Evolutionary conservation across 2,329 filamentous ascomycete genomes (phyloP).

Genomic region (Pestalotiopsis sp.): DNA sequence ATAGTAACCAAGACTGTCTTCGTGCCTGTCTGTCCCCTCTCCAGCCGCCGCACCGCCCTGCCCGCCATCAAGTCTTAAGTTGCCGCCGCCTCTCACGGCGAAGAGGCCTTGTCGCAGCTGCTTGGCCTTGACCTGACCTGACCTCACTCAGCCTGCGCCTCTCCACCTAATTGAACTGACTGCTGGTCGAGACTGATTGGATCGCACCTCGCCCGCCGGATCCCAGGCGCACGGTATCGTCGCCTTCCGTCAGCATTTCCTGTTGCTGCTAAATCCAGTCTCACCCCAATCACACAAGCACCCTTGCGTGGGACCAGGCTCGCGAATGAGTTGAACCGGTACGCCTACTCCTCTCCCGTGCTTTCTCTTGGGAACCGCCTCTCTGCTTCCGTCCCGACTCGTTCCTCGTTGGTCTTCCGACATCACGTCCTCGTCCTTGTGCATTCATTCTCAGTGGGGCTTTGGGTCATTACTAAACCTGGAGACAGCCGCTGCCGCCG

Average conservation of each 20-base stretch:
- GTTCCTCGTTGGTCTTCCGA: slow-evolving; percentile 20
- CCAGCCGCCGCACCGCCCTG: not conserved
- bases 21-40: not conserved
- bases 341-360: slow-evolving; percentile 19
- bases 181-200: not conserved
- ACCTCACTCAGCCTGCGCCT: not conserved
- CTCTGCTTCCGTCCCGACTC: slow-evolving; percentile 14
- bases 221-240: slow-evolving; percentile 9
- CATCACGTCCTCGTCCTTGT: slow-evolving; percentile 12
- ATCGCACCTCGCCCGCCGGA: not conserved
- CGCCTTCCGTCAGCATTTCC: slow-evolving; percentile 11
- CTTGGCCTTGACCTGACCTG: not conserved
- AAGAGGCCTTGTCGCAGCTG: not conserved
- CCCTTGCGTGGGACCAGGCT: slow-evolving; percentile 18
- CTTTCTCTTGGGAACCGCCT: slow-evolving; percentile 7
- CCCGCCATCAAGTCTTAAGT: not conserved
- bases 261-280: not conserved
- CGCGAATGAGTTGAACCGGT: slow-evolving; percentile 29
- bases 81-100: not conserved
- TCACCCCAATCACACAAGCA: slow-evolving; percentile 1
- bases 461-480: slow-evolving; percentile 3
- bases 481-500: not conserved
- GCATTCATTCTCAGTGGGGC: not conserved
- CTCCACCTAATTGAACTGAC: not conserved
- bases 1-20: not conserved